Evolutionary conservation across 306 rosid species (phyloP).

Genomic region (Begonia masoniana): DNA sequence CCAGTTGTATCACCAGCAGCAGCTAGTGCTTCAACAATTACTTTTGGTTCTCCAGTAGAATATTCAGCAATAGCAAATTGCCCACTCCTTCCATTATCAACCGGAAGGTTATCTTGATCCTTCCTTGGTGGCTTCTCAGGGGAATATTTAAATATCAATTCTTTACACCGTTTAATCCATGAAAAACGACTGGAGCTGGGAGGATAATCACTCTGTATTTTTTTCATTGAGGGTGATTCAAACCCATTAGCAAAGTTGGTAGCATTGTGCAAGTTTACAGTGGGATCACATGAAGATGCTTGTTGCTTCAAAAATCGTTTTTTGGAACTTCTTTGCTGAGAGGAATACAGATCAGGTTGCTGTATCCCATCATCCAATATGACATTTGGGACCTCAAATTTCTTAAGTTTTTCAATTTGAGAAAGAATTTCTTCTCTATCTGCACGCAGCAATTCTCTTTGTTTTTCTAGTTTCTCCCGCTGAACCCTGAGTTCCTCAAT

Average conservation of each 20-base stretch:
- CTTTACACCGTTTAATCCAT: conserved; percentile 67
- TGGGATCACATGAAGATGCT: conserved; percentile 13
- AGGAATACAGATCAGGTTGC: conserved; percentile 38
- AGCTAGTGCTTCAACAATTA: conserved; percentile 69
- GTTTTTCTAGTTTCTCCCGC: conserved; percentile 75
- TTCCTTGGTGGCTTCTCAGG: conserved; percentile 25
- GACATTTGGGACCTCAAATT: conserved; percentile 49
- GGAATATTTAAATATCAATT: conserved; percentile 54
- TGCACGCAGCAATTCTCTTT: conserved; percentile 74
- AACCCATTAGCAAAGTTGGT: conserved; percentile 22
- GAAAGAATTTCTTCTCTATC: conserved; percentile 63
- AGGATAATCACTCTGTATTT: conserved; percentile 26
- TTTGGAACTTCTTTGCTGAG: conserved; percentile 29
- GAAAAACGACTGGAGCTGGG: conserved; percentile 45
- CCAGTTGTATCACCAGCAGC: conserved; percentile 20
- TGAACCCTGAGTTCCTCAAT: conserved; percentile 82
- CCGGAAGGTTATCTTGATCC: conserved; percentile 18
- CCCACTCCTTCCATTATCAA: conserved; percentile 6
- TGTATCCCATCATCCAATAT: conserved; percentile 54
- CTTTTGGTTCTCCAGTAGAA: conserved; percentile 69
- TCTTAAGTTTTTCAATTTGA: conserved; percentile 63
- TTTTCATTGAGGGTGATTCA: conserved; percentile 31
- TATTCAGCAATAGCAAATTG: conserved; percentile 17
- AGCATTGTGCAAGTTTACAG: conserved; percentile 16
- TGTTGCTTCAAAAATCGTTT: conserved; percentile 32